Evolutionary conservation across 1,284 basidiomycete genomes (phyloP).

Genomic region (Ceratorhiza oryzae-sativae): DNA sequence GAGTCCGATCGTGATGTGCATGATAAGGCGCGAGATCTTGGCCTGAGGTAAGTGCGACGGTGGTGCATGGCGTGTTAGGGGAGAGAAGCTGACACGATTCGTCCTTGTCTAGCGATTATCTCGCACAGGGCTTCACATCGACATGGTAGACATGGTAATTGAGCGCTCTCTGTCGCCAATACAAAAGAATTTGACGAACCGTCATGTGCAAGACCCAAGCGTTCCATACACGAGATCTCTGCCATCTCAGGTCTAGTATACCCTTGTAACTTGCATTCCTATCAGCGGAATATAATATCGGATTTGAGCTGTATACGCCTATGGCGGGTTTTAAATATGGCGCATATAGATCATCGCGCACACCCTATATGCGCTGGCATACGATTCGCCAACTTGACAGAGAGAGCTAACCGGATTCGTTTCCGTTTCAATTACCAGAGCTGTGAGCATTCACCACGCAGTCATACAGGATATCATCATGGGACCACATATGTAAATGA

Average conservation of each 20-base stretch:
- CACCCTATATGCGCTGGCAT: constrained; percentile 2
- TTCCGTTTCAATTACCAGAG: neutral
- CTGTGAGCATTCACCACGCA: neutral
- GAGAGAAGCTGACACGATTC: neutral
- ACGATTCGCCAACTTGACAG: neutral
- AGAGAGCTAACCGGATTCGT: neutral
- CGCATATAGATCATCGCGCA: neutral
- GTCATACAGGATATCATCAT: neutral
- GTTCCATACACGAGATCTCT: neutral
- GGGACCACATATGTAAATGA: neutral
- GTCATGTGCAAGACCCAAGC: neutral
- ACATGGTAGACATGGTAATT: constrained; percentile 37
- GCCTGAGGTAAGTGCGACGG: constrained; percentile 21
- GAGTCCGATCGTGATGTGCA: constrained; percentile 17
- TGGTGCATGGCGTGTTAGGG: neutral
- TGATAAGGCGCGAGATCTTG: constrained; percentile 28
- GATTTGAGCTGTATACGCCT: neutral
- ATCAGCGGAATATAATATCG: constrained; percentile 10
- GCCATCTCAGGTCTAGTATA: constrained; percentile 4
- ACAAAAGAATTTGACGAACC: neutral
- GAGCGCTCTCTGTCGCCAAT: neutral
- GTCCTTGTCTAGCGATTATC: constrained; percentile 23
- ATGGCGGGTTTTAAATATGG: neutral
- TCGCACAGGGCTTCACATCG: constrained; percentile 28
- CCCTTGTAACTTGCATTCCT: neutral